phyloP scores from a whole-genome alignment of 2,329 filamentous ascomycete genomes.

The Xylaria sp. region DNA sequence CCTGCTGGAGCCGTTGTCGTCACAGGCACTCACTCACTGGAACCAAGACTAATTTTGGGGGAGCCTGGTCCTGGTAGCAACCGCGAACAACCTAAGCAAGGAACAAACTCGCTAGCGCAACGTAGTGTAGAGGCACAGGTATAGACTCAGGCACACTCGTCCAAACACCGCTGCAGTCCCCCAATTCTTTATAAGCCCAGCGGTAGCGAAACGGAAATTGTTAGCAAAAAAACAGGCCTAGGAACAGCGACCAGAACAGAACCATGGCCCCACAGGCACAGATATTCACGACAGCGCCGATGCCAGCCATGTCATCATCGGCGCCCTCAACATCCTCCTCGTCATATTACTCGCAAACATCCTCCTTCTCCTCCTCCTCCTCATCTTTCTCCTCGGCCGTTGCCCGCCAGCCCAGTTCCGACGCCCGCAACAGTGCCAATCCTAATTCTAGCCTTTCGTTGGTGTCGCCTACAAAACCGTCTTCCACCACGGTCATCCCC shows the following conservation, averaged over 20 bases:
- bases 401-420: constrained; percentile 17
- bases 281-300: constrained; percentile 18
- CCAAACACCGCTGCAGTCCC: background rate
- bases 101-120: background rate
- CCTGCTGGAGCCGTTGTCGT: constrained; percentile 17
- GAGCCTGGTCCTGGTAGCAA: constrained; percentile 1
- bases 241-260: background rate
- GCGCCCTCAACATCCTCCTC: constrained; percentile 11
- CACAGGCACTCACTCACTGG: constrained; percentile 11
- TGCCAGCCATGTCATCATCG: constrained; percentile 38
- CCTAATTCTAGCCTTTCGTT: constrained; percentile 23
- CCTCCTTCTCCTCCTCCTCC: constrained; percentile 15
- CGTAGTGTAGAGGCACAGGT: background rate
- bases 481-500: constrained; percentile 6
- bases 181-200: background rate
- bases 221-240: background rate
- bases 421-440: constrained; percentile 24
- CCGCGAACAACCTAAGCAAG: constrained; percentile 5
- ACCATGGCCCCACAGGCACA: constrained; percentile 34
- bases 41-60: constrained; percentile 9
- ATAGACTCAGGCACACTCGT: background rate
- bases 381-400: too few relatives aligned
- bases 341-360: constrained; percentile 10
- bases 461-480: constrained; percentile 30
- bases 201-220: background rate